These are phyloP conservation scores for Pseudocercospora fuligena DNA, from an alignment of 2,329 filamentous ascomycete species.

Conservation along the genomic window DNA sequence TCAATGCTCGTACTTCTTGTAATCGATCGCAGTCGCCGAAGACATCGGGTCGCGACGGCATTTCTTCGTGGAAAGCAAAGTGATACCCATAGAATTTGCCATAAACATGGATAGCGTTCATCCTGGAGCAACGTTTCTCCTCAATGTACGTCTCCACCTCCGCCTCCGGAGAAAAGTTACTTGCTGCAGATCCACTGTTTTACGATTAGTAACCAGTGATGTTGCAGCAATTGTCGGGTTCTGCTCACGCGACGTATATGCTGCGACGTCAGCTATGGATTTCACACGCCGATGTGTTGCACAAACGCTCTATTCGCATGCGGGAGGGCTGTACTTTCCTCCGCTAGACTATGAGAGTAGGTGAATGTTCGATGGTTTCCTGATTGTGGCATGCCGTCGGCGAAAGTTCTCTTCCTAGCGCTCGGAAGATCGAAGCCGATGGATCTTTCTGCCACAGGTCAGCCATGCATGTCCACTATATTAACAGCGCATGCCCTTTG, in stretches of 20 bases:
- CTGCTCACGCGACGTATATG: background rate
- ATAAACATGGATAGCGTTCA: background rate
- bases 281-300: slow-evolving; percentile 5
- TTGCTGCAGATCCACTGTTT: background rate
- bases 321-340: background rate
- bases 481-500: too few species aligned
- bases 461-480: background rate
- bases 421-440: background rate
- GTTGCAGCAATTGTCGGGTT: background rate
- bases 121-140: slow-evolving; percentile 7
- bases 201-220: background rate
- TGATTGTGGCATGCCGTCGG: slow-evolving; percentile 2
- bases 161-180: background rate
- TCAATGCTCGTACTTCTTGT: background rate
- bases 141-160: background rate
- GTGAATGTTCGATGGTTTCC: background rate
- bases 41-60: background rate
- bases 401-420: slow-evolving; percentile 2
- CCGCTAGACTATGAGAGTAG: background rate
- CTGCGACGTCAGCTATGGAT: background rate
- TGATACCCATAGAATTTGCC: background rate
- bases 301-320: background rate
- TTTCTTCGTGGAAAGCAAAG: slow-evolving; percentile 3
- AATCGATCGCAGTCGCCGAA: slow-evolving; percentile 3
- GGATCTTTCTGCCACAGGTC: background rate